These are phyloP conservation scores for Vararia minispora DNA, from an alignment of 768 basidiomycete genomes.

Conservation along the genomic window DNA sequence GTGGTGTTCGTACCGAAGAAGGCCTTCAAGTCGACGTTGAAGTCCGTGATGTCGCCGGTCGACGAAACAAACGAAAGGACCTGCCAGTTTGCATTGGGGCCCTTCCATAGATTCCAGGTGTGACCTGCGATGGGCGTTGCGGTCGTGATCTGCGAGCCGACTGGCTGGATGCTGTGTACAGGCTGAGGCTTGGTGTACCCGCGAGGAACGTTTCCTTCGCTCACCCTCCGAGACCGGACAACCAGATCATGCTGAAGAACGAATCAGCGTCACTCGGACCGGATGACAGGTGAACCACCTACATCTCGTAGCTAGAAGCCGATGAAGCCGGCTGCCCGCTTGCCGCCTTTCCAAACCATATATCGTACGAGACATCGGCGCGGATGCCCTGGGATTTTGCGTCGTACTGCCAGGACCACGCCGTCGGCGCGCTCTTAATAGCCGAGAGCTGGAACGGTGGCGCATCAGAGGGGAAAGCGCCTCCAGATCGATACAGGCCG, in stretches of 20 bases:
- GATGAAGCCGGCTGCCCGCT: slow-evolving; percentile 34
- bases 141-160: slow-evolving; percentile 35
- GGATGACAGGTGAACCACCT: slow-evolving; percentile 10
- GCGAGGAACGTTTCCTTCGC: slow-evolving; percentile 4
- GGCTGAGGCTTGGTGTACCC: background rate
- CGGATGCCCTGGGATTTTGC: slow-evolving; percentile 32
- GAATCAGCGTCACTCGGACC: background rate
- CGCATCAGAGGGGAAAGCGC: no score
- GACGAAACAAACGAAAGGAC: slow-evolving; percentile 44
- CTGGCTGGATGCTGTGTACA: slow-evolving; percentile 36
- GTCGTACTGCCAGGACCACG: slow-evolving; percentile 41
- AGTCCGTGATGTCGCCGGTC: slow-evolving; percentile 35
- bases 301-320: slow-evolving; percentile 45
- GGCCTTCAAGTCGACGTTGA: slow-evolving; percentile 38
- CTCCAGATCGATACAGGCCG: no score
- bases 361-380: slow-evolving; percentile 50
- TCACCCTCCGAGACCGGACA: slow-evolving; percentile 44
- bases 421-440: slow-evolving; percentile 34
- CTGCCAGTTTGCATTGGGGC: slow-evolving; percentile 43
- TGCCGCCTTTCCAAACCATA: slow-evolving; percentile 37
- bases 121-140: slow-evolving; percentile 33
- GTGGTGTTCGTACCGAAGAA: slow-evolving; percentile 36
- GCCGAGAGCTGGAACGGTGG: slow-evolving; percentile 25
- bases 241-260: slow-evolving; percentile 44
- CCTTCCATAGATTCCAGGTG: slow-evolving; percentile 46